A percentile compares a stretch with the other conserved stretches of the same genome.
These are phyloP conservation scores for Schizonepeta tenuifolia DNA, from an alignment of 257 asterid species.

Conservation along the genomic window DNA sequence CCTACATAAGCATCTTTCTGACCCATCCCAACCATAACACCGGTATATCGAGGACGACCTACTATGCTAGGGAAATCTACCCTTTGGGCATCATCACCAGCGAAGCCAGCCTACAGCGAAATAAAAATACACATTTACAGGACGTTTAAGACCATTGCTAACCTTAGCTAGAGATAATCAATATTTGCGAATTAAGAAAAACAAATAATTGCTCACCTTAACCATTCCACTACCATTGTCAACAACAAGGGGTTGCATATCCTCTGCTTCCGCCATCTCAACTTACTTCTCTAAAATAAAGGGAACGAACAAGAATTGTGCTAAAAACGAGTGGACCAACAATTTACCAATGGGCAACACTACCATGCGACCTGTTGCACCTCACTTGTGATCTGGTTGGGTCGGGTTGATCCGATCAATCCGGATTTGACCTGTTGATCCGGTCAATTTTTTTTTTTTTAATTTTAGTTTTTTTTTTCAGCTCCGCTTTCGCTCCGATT, in stretches of 20 bases:
- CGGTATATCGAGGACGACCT: conserved; percentile 52
- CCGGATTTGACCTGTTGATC: no score
- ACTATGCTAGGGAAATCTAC: conserved; percentile 54
- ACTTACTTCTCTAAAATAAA: conserved; percentile 24
- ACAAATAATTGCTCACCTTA: conserved; percentile 38
- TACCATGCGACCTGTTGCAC: no score
- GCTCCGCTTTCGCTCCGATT: no score
- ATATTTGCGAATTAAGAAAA: background rate
- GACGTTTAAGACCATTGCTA: background rate
- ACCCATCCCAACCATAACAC: conserved; percentile 55
- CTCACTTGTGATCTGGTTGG: no score
- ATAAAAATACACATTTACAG: background rate
- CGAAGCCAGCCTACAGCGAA: conserved; percentile 46
- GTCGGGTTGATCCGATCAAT: no score
- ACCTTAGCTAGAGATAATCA: background rate
- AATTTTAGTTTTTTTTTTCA: no score
- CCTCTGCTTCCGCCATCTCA: conserved; percentile 53
- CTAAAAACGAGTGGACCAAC: no score
- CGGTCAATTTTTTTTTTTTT: no score
- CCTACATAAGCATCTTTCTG: conserved; percentile 52
- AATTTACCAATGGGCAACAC: no score
- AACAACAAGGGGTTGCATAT: conserved; percentile 53
- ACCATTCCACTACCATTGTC: conserved; percentile 59
- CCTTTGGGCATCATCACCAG: conserved; percentile 57
- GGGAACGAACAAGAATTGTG: background rate